Conservation (phyloP, 768 basidiomycete species). For the Tricholoma saponaceum region DNA sequence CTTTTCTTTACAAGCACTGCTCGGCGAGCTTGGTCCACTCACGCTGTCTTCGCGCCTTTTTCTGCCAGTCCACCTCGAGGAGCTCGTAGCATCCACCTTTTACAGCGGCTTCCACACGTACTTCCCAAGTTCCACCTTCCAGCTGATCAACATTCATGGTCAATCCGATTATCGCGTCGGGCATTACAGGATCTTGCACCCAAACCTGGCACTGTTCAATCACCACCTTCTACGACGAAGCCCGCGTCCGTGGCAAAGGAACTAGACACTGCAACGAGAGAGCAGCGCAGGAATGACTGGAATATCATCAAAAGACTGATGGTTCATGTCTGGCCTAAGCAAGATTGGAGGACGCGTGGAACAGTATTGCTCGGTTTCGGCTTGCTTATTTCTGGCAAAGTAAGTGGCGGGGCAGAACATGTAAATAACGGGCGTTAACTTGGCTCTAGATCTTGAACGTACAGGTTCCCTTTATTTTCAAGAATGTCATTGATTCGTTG, state of each 20-base stretch:
- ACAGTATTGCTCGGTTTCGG: conserved; percentile 81
- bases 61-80: neutral
- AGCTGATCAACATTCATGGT: neutral
- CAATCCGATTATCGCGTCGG: conserved; percentile 2
- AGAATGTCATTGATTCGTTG: conserved; percentile 82
- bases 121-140: neutral
- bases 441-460: conserved; percentile 78
- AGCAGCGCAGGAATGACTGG: conserved; percentile 81
- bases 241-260: neutral
- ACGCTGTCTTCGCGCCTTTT: neutral
- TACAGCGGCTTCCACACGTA: neutral
- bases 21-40: neutral
- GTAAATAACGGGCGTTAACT: neutral
- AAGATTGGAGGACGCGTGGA: conserved; percentile 76
- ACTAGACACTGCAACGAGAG: conserved; percentile 24
- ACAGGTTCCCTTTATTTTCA: conserved; percentile 97
- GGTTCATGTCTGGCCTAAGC: conserved; percentile 90
- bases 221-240: conserved; percentile 6
- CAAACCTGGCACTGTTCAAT: conserved; percentile 5
- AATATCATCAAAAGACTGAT: conserved; percentile 77
- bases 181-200: conserved; percentile 14
- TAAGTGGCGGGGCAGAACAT: conserved; percentile 26
- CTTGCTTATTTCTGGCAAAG: conserved; percentile 83
- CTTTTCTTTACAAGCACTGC: neutral
- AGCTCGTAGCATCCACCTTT: neutral